These are phyloP conservation scores for Apiospora aurea DNA, from an alignment of 2,329 filamentous ascomycete genomes.

Conservation along the genomic window DNA sequence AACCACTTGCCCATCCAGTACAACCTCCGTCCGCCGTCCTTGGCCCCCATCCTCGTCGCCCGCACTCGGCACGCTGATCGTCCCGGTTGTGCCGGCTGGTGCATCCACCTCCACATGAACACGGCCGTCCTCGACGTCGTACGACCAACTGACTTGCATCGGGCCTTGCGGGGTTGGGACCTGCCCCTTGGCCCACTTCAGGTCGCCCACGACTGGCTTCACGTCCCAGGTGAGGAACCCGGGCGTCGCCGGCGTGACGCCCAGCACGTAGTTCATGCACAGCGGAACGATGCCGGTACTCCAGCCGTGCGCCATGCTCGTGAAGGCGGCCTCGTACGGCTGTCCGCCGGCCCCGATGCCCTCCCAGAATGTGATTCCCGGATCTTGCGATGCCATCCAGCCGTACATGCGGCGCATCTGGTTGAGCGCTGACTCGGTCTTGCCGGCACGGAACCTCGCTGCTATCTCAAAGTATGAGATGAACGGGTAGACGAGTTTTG, in stretches of 20 bases:
- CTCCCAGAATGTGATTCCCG: constrained; percentile 58
- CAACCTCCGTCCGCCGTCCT: neutral
- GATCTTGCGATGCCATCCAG: constrained; percentile 57
- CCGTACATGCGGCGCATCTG: constrained; percentile 56
- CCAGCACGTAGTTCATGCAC: constrained; percentile 54
- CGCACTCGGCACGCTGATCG: constrained; percentile 34
- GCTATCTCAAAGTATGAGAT: constrained; percentile 60
- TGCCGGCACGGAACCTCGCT: constrained; percentile 51
- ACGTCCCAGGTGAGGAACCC: constrained; percentile 53
- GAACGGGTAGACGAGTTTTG: constrained; percentile 57
- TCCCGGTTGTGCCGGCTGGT: constrained; percentile 42
- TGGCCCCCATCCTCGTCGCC: neutral
- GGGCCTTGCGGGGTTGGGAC: constrained; percentile 51
- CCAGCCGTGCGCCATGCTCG: constrained; percentile 60
- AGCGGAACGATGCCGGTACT: constrained; percentile 57
- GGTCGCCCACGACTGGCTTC: constrained; percentile 44
- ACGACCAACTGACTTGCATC: constrained; percentile 49
- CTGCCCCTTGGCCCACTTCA: constrained; percentile 52
- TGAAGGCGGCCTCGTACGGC: constrained; percentile 54
- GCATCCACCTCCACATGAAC: constrained; percentile 42
- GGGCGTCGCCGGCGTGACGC: constrained; percentile 51
- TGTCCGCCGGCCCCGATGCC: constrained; percentile 52
- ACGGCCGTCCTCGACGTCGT: constrained; percentile 26
- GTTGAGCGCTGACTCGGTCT: constrained; percentile 48
- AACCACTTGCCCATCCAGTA: constrained; percentile 24